Evolutionary conservation across 1,139 yeast species (phyloP), one percentile per base, ranked within the genome.

Genomic region (Protomyces pachydermus): DNA sequence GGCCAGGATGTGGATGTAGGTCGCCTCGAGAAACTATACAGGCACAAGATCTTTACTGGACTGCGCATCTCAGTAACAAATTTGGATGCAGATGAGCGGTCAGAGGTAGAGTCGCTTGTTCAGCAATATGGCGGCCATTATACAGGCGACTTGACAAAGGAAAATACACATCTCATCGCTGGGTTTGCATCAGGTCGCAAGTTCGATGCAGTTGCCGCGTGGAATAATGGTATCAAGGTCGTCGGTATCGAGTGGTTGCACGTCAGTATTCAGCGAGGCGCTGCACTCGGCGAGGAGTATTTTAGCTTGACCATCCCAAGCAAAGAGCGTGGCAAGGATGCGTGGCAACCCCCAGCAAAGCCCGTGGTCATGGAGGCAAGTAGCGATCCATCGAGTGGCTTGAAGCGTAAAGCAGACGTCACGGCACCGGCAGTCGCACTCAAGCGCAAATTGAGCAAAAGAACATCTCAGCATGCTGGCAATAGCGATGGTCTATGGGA

Each of bases 201-300:
- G 67, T 87, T 80, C 70, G 77, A 76, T 35, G 85, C 82, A 72
- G 91, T 93, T 0, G 65, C 78, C 6, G 84, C 84, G 70, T 86
- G 93, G 91, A 48, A 58, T 12, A 37, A 35, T 32, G 78, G 78
- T 4, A 81, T 85, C 2, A 87, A 88, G 0, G 81, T 85, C 0
- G 82, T 89, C 2, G 91, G 87, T 72, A 93, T 95, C 0, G 75
- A 82, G 61, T 91, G 95, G 95, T 74, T 91, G 25, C 56, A 62
- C 34, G 65, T 53, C 18, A 60, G 65, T 46, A 28, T 66, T 20
- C 25, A 55, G 54, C 50, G 67, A 14, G 67, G 65, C 8, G 67
- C 67, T 18, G 56, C 57, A n/a, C 51, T 66, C 16, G 65, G 60
- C 42, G 65, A 65, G 28, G 58, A 64, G 18, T 60, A 54, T 45